A percentile compares a stretch with the other conserved stretches of the same genome.
Evolutionary conservation across 2,329 filamentous ascomycete genomes (phyloP).

Genomic region (Rhexocercosporidium sp.): DNA sequence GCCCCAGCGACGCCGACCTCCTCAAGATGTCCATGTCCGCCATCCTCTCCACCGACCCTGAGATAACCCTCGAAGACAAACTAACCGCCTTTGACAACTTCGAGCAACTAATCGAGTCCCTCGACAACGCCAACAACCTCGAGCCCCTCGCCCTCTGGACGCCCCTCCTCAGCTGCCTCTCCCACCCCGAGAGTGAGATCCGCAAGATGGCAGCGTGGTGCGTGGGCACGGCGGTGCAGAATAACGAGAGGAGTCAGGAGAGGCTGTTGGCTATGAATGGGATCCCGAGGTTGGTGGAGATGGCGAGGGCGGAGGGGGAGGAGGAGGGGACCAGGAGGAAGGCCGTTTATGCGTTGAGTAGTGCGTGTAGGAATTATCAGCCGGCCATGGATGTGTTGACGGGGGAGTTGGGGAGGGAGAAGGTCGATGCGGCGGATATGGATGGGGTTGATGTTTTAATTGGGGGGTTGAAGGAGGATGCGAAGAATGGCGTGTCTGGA

Average conservation of each 20-base stretch:
- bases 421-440: slow-evolving; percentile 87
- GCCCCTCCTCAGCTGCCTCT: slow-evolving; percentile 74
- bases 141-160: slow-evolving; percentile 80
- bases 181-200: slow-evolving; percentile 71
- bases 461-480: slow-evolving; percentile 62
- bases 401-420: slow-evolving; percentile 58
- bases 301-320: slow-evolving; percentile 66
- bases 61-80: slow-evolving; percentile 75
- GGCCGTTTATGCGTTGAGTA: slow-evolving; percentile 88
- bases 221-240: slow-evolving; percentile 92
- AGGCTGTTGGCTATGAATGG: slow-evolving; percentile 67
- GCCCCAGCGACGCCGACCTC: slow-evolving; percentile 86
- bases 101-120: slow-evolving; percentile 86
- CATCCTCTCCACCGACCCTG: slow-evolving; percentile 65
- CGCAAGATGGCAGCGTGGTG: slow-evolving; percentile 93
- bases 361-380: slow-evolving; percentile 86
- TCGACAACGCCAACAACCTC: slow-evolving; percentile 98
- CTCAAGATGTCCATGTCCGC: slow-evolving; percentile 86
- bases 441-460: slow-evolving; percentile 80
- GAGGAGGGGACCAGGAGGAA: slow-evolving; percentile 76
- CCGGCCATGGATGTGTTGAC: slow-evolving; percentile 75
- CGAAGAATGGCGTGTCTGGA: slow-evolving; percentile 14
- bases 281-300: slow-evolving; percentile 69
- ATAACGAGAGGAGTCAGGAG: slow-evolving; percentile 87
- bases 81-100: slow-evolving; percentile 92